A percentile compares a stretch with the other conserved stretches of the same genome.
These are phyloP conservation scores for Diplotaxis tenuifolia DNA, from an alignment of 345 rosid genomes.

Conservation along the genomic window DNA sequence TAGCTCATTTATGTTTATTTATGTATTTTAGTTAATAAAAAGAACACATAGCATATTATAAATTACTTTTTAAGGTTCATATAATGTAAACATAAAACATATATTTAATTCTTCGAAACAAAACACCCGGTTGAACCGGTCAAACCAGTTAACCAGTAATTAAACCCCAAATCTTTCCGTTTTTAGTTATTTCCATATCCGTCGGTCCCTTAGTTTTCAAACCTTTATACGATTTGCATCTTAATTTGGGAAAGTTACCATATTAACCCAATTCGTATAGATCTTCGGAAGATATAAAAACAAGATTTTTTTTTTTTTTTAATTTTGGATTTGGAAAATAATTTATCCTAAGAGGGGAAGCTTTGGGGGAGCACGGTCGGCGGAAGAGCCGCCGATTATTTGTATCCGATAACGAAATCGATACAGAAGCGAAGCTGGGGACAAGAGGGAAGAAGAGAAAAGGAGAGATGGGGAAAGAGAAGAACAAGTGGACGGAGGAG, in stretches of 20 bases:
- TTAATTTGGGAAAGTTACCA: neutral
- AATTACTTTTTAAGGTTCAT: too few species aligned
- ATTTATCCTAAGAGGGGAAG: too few species aligned
- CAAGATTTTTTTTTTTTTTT: neutral
- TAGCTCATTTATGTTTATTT: too few species aligned
- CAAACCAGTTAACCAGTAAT: too few species aligned
- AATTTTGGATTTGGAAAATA: neutral
- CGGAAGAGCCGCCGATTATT: neutral
- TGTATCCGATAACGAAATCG: neutral
- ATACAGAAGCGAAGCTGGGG: neutral
- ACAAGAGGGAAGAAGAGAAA: neutral
- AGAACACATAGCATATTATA: too few species aligned
- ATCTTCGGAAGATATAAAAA: neutral
- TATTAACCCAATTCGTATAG: neutral
- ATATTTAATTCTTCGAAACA: too few species aligned
- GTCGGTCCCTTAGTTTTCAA: neutral
- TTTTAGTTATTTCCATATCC: neutral
- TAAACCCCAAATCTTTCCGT: neutral
- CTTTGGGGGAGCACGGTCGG: neutral
- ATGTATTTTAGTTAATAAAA: too few species aligned
- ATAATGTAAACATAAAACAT: too few species aligned
- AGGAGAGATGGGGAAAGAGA: conserved; percentile 69
- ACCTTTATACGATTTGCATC: neutral
- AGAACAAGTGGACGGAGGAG: conserved; percentile 79
- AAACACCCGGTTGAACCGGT: too few species aligned